Conservation (phyloP, 306 rosid species). For the Vigna unguiculata region DNA sequence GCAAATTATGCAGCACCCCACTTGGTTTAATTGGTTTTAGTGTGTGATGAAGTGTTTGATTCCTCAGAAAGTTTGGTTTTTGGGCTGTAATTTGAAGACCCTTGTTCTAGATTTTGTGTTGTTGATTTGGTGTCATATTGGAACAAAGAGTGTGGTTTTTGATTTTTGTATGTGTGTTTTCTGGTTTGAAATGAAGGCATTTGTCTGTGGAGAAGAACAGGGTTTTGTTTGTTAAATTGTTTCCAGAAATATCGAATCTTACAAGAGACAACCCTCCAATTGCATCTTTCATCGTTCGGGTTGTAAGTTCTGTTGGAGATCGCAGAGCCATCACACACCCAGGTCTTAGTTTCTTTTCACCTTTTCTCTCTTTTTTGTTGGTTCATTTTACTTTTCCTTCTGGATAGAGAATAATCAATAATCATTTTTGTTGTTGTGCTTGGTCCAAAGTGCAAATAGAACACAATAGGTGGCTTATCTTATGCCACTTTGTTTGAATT, state of each 20-base stretch:
- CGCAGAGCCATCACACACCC: conserved; percentile 85
- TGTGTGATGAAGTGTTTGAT: conserved; percentile 9
- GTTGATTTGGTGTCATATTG: neutral
- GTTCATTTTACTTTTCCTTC: neutral
- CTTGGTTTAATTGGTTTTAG: neutral
- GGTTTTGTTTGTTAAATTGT: conserved; percentile 76
- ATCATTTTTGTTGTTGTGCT: conserved; percentile 23
- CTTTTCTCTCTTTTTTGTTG: neutral
- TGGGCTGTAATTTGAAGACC: neutral
- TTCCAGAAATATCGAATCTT: conserved; percentile 83
- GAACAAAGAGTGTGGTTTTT: conserved; percentile 21
- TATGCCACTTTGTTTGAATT: conserved; percentile 2
- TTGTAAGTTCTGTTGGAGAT: conserved; percentile 78
- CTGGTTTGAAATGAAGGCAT: conserved; percentile 69
- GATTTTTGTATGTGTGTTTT: neutral
- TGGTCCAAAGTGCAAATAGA: conserved; percentile 12
- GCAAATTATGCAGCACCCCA: neutral
- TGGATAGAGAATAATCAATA: conserved; percentile 8
- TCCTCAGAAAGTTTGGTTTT: conserved; percentile 1
- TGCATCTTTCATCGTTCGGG: conserved; percentile 82
- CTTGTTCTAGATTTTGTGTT: conserved; percentile 2
- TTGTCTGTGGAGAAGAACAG: conserved; percentile 91
- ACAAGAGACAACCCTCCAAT: conserved; percentile 93
- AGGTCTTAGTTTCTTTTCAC: conserved; percentile 53
- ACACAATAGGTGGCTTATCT: neutral